Conservation (phyloP, 2,329 filamentous ascomycete species). For the Trichophyton rubrum region DNA sequence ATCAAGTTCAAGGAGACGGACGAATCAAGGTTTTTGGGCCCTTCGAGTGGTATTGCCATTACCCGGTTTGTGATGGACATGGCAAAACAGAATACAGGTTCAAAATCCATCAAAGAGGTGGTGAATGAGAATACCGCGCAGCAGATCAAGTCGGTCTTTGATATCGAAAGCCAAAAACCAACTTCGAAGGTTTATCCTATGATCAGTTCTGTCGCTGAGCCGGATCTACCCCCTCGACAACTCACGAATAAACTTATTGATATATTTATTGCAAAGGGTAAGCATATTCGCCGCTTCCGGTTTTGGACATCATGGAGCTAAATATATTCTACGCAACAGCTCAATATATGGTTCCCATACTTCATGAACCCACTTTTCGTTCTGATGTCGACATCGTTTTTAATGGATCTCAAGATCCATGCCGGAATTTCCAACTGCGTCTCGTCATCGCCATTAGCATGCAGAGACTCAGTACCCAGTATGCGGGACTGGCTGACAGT, state of each 20-base stretch:
- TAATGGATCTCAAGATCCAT: constrained; percentile 59
- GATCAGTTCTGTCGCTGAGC: constrained; percentile 71
- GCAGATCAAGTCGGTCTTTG: constrained; percentile 55
- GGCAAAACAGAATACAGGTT: constrained; percentile 84
- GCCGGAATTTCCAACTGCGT: constrained; percentile 75
- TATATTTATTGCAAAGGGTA: constrained; percentile 75
- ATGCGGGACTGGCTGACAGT: constrained; percentile 86
- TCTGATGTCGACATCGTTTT: constrained; percentile 72
- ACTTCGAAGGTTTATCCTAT: constrained; percentile 77
- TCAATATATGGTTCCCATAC: constrained; percentile 72
- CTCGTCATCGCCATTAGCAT: constrained; percentile 92
- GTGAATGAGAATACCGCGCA: constrained; percentile 62
- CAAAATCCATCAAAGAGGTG: constrained; percentile 81
- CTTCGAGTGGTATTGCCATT: constrained; percentile 91
- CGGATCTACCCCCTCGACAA: constrained; percentile 57
- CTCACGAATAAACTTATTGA: constrained; percentile 70
- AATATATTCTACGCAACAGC: constrained; percentile 38
- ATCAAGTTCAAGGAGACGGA: constrained; percentile 75
- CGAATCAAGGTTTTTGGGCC: constrained; percentile 80
- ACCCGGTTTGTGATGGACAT: constrained; percentile 91
- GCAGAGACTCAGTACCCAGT: constrained; percentile 79
- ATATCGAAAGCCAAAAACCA: constrained; percentile 52
- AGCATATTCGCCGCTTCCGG: constrained; percentile 14
- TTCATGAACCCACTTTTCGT: constrained; percentile 72
- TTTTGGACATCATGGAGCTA: not conserved